Evolutionary conservation across 2,329 filamentous ascomycete genomes (phyloP), one percentile per base, ranked within the genome.

Genomic region (Ascochyta koolunga): DNA sequence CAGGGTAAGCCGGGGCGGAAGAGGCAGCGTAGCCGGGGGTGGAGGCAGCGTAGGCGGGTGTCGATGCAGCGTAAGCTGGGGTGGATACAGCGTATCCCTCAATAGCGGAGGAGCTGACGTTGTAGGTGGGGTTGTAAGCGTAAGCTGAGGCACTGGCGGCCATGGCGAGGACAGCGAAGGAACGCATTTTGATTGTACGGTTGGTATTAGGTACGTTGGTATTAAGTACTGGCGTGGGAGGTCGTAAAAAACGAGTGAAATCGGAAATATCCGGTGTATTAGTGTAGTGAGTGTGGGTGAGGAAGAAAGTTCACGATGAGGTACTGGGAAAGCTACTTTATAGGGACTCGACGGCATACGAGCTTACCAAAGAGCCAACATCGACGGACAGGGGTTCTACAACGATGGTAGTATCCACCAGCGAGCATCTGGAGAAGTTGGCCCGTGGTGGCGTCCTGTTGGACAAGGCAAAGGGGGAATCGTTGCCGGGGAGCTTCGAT

Each of bases 191-290:
- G 73, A 71, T 66, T 65, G 67, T 65, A 37, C 45, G 57, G 56
- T 60, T 55, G 64, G 62, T 62, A 66, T 68, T 72, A 67, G 63
- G 60, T 72, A 68, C 65, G 53, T 50, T 56, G 53, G 47, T 71
- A 73, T 71, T 72, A 70, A 60, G 63, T 71, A 67, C 58, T 48
- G 60, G 58, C 54, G 60, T 60, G 61, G 63, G 65, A 59, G 64
- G 66, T 58, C 66, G 67, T 58, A 29, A 56, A 56, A 71, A 76
- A 75, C 70, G 74, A 76, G 63, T 76, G 74, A 67, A 72, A 70
- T 74, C 71, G 74, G 72, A 62, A 49, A 69, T 69, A 63, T 74
- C 72, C 70, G 70, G 66, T 64, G 66, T 67, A 69, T 69, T 70
- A 72, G 62, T 56, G 63, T 67, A 59, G 64, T 64, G 71, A 74